A percentile compares a stretch with the other conserved stretches of the same genome.
These are phyloP conservation scores for Amborella trichopoda DNA, from an alignment of 164 flowering plant genomes.

Conservation along the genomic window DNA sequence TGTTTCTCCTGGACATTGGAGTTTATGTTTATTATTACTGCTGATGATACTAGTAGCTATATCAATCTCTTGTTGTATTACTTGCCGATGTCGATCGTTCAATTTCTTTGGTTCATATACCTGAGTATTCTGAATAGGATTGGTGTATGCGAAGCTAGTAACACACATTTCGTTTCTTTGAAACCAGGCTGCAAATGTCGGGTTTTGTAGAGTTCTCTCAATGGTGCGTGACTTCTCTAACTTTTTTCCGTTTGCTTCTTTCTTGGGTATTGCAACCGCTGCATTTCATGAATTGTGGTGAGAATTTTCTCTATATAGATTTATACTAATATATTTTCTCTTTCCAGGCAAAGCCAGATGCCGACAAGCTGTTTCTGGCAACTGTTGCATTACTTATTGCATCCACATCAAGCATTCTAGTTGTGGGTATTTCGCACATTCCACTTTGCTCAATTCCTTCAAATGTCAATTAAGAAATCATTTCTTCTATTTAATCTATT, in stretches of 20 bases:
- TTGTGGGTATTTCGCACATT: not conserved
- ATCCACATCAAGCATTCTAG: not conserved
- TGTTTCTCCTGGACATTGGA: not conserved
- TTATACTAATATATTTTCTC: not conserved
- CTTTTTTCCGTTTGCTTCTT: not conserved
- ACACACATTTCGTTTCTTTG: too few relatives aligned
- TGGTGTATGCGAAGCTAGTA: too few relatives aligned
- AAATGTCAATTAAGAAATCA: too few relatives aligned
- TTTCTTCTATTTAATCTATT: too few relatives aligned
- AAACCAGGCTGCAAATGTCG: conserved; percentile 1
- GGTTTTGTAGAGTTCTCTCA: not conserved
- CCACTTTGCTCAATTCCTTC: too few relatives aligned
- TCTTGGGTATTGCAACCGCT: not conserved
- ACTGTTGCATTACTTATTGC: not conserved
- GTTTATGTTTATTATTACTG: too few relatives aligned
- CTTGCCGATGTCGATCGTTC: not conserved
- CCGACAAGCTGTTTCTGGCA: not conserved
- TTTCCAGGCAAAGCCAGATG: not conserved
- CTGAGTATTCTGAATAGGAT: not conserved
- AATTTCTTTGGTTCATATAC: not conserved
- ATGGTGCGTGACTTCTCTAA: not conserved
- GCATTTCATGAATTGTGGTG: not conserved
- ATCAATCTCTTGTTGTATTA: not conserved
- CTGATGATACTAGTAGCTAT: too few relatives aligned
- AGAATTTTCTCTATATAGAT: not conserved